These are phyloP conservation scores for Wickerhamomyces bovis DNA, from an alignment of 805 yeast species.

Conservation along the genomic window DNA sequence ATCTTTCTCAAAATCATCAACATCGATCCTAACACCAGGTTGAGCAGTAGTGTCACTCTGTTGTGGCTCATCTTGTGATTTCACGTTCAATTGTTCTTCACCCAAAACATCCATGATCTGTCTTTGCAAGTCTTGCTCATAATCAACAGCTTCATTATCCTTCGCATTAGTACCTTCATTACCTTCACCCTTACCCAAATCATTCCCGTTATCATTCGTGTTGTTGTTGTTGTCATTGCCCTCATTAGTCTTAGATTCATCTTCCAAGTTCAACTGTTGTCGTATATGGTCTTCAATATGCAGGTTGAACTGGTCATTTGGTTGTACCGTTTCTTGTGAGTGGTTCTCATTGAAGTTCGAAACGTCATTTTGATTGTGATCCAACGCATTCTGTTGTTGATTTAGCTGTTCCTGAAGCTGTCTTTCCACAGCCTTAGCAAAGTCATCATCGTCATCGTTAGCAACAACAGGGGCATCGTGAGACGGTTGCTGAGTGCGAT, in stretches of 20 bases:
- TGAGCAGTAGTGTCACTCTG: neutral
- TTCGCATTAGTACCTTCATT: neutral
- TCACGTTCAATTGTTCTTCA: constrained; percentile 1
- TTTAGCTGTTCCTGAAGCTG: constrained; percentile 19
- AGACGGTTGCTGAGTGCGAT: neutral
- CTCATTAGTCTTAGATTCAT: neutral
- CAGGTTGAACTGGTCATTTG: neutral
- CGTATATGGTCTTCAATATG: constrained; percentile 7
- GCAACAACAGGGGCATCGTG: neutral
- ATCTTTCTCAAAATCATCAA: constrained; percentile 16
- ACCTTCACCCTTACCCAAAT: neutral
- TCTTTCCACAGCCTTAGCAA: constrained; percentile 24
- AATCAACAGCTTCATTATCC: neutral
- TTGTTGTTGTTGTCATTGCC: neutral
- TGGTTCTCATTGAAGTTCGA: neutral
- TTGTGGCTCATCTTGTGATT: neutral
- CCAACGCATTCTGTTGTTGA: constrained; percentile 1
- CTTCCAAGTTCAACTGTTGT: constrained; percentile 3
- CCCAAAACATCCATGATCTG: constrained; percentile 17
- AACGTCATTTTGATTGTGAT: neutral
- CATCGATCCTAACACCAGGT: neutral
- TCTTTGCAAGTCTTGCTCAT: constrained; percentile 12
- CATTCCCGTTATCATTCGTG: neutral
- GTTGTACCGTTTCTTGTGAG: neutral
- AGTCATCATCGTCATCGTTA: constrained; percentile 19